phyloP scores from a whole-genome alignment of 208 protist species.

The Crithidia acanthocephali region DNA sequence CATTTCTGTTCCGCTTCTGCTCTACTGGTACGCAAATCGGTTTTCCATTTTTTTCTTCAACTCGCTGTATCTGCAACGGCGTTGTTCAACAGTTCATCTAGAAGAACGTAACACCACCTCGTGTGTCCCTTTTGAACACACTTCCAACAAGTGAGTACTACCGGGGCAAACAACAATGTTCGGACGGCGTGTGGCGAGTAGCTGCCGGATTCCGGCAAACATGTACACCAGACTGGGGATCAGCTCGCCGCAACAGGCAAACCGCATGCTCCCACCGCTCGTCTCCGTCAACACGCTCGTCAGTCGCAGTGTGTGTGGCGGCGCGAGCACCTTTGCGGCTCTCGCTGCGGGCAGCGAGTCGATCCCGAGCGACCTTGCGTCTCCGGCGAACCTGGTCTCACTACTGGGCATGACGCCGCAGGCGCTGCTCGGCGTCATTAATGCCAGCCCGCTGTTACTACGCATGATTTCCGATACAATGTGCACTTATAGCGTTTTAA shows the following conservation, averaged over 20 bases:
- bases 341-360: conserved; percentile 35
- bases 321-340: conserved; percentile 28
- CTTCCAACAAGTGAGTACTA: too few relatives aligned
- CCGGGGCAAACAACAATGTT: conserved; percentile 73
- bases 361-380: conserved; percentile 42
- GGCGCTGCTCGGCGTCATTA: conserved; percentile 50
- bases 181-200: conserved; percentile 76
- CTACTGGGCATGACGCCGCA: conserved; percentile 61
- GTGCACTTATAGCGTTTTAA: conserved; percentile 92
- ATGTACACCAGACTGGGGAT: conserved; percentile 86
- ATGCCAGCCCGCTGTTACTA: conserved; percentile 68
- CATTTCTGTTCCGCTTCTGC: too few relatives aligned
- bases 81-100: too few relatives aligned
- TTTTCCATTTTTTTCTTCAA: too few relatives aligned
- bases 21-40: too few relatives aligned
- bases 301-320: conserved; percentile 41
- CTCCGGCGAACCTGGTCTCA: conserved; percentile 48
- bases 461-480: conserved; percentile 92
- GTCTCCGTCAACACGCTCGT: conserved; percentile 51
- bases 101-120: too few relatives aligned
- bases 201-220: conserved; percentile 69
- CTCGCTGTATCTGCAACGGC: too few relatives aligned
- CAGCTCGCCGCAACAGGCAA: conserved; percentile 73
- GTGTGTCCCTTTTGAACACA: too few relatives aligned
- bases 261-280: conserved; percentile 76